Base-by-base conservation (phyloP, 2,329 filamentous ascomycete genomes). In the Acarospora socialis region DNA sequence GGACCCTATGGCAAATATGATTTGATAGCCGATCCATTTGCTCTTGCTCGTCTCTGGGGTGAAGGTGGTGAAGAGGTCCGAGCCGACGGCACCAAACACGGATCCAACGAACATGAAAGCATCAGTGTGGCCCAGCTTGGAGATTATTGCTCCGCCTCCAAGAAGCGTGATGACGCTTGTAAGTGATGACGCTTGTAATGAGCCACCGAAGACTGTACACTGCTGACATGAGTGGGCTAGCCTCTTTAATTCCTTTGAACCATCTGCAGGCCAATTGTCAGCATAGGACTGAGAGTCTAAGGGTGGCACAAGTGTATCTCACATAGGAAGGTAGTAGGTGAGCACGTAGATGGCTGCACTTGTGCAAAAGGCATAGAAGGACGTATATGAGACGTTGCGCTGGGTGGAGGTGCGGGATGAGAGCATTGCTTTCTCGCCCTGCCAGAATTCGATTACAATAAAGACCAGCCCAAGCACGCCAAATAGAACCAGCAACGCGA, bases 401-500 rank as follows among this genome's bases (percentile, higher is more conserved):
- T 45, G 41, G 7, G 28, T 37, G 27, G 47, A 23, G 14, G 53
- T 42, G 4, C 47, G 46, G 5, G 45, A 45, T 4, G 48, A 48
- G 1, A 55, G 33, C 3, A 48, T 49, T 7, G 52, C 52, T 24
- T 32, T 41, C 3, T 51, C 43, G 6, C 40, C 28, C 15, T 38
- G 39, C 33, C 41, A 45, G 13, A 46, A 18, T 31, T 54, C 49
- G 10, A 45, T 33, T 5, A 29, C 28, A n/a, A 43, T 24, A 28
- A 51, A 54, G 7, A 35, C 38, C 5, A 44, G 22, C 6, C 45
- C 29, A 1, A 49, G 30, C 7, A 48, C 13, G 2, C 30, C 39
- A 16, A 47, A 49, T 9, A 53, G 24, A 25, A 61, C 54, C 6
- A 74, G 58, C n/a, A 74, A 54, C 5, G 65, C 42, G 29, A 73